These are phyloP conservation scores for Fraxinus dipetala DNA, from an alignment of 305 asterid species.

Conservation along the genomic window DNA sequence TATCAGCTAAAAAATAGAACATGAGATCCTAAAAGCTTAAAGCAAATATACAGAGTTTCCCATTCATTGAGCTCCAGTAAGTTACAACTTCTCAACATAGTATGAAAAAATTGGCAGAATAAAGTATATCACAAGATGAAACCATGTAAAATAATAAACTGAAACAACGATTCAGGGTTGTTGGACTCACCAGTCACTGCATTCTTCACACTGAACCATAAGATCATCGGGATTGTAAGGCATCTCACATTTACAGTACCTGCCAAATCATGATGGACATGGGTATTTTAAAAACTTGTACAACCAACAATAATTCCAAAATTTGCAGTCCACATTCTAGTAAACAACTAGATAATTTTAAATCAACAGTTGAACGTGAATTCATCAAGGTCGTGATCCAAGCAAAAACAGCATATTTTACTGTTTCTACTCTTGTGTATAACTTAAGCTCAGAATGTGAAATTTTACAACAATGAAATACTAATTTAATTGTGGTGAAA, in stretches of 20 bases:
- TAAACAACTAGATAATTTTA: neutral
- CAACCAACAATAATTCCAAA: slow-evolving; percentile 15
- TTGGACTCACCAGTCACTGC: slow-evolving; percentile 72
- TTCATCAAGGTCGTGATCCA: neutral
- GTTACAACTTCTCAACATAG: slow-evolving; percentile 5
- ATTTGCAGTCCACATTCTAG: neutral
- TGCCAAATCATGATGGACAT: slow-evolving; percentile 33
- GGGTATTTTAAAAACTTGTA: slow-evolving; percentile 12
- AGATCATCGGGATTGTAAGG: slow-evolving; percentile 89
- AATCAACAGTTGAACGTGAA: neutral
- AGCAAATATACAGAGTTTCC: neutral
- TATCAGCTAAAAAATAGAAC: neutral
- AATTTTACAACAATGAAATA: slow-evolving; percentile 6
- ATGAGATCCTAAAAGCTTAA: slow-evolving; percentile 4
- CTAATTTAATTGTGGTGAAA: neutral
- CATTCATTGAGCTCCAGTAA: neutral
- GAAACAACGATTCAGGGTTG: slow-evolving; percentile 7
- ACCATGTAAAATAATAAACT: slow-evolving; percentile 13
- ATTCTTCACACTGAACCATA: slow-evolving; percentile 83
- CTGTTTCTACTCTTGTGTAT: neutral
- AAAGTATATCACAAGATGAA: neutral
- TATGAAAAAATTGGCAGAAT: neutral
- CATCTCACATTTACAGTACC: slow-evolving; percentile 93
- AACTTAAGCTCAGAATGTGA: neutral
- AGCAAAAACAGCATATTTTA: neutral